Evolutionary conservation across 75 land plant species (phyloP), one percentile per base, ranked within the genome.

Genomic region (Gnetum montanum): DNA sequence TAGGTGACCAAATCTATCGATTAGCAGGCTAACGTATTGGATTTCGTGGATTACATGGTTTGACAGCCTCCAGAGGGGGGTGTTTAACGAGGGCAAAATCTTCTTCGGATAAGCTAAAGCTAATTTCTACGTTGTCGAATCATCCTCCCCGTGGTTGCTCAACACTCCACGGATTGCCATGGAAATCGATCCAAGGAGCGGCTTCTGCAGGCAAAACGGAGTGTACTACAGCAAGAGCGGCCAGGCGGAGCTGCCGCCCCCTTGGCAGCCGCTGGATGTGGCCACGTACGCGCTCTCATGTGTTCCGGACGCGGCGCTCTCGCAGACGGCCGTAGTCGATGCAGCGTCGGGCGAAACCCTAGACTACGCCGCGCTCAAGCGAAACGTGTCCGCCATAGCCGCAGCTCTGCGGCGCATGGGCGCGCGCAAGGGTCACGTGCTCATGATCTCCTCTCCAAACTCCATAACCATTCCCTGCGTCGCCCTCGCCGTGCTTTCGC

Each of bases 361-460:
- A 59, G 64, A 84, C 52, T 93, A 59, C 77, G 16, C 79, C 27
- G 61, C 75, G 28, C 77, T 93, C 46, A 78, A 82, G 77, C 22
- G 34, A 15, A 43, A 64, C 26, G 78, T 93, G 20, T 59, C 67
- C 43, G 46, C 77, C 26, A 60, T 93, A 59, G 75, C 93, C 45
- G 47, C 77, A 28, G 81, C 71, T 6, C 70, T 90, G 19, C 43
- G 38, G 37, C 60, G 61, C 50, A 28, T 78, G 47, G 77, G 72
- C 25, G 56, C 88, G 61, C 69, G 72, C 16, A 77, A 87, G 50
- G 77, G 80, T 46, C 72, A 93, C 58, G 98, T 93, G 41, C 64
- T 93, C 29, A 80, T 93, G 64, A 48, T 93, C 49, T 77, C 84
- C 66, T 80, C 90, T 31, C 87, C 98, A 33, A 93, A 93, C 61